Evolutionary conservation across 805 yeast genomes (phyloP).

Genomic region (Wickerhamomyces silvicola): DNA sequence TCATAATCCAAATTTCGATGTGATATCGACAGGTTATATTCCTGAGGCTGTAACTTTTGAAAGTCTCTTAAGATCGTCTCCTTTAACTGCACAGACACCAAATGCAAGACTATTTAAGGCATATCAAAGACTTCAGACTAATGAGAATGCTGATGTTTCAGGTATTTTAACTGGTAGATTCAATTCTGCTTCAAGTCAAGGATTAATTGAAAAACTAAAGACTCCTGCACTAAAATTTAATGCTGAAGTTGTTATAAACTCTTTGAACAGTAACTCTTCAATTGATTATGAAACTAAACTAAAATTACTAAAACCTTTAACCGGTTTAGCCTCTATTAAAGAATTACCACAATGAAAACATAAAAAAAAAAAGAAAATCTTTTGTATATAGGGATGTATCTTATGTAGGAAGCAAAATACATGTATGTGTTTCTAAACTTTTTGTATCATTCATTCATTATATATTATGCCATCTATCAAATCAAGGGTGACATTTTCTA

Average conservation of each 20-base stretch:
- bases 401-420: not conserved
- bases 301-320: constrained; percentile 21
- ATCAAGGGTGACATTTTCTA: constrained; percentile 18
- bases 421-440: not conserved
- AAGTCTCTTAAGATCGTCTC: constrained; percentile 8
- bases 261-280: constrained; percentile 20
- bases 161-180: constrained; percentile 16
- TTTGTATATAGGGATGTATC: not conserved
- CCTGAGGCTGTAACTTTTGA: constrained; percentile 16
- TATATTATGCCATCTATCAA: constrained; percentile 20
- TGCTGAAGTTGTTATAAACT: constrained; percentile 20
- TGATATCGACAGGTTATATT: constrained; percentile 11
- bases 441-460: constrained; percentile 10
- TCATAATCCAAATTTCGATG: constrained; percentile 14
- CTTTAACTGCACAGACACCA: constrained; percentile 17
- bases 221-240: constrained; percentile 16
- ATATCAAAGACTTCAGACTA: constrained; percentile 8
- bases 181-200: constrained; percentile 1
- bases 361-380: not conserved
- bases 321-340: constrained; percentile 23
- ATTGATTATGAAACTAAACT: constrained; percentile 16
- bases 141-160: constrained; percentile 12
- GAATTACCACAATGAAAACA: constrained; percentile 6
- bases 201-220: constrained; percentile 11
- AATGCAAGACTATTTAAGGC: constrained; percentile 18